These are phyloP conservation scores for Melianthus villosus DNA, from an alignment of 441 rosid species.

Conservation along the genomic window DNA sequence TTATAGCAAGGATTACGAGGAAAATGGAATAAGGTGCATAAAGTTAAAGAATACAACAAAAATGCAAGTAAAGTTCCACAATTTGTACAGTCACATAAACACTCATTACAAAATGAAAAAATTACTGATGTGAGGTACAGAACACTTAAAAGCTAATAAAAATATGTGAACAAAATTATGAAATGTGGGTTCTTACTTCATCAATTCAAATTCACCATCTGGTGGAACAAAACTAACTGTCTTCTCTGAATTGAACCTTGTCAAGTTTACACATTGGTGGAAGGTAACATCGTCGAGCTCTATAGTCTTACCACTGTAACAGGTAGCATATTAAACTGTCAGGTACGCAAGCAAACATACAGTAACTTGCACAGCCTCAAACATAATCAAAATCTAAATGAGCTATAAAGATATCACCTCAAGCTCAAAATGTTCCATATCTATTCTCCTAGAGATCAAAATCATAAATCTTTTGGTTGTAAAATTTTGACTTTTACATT, in stretches of 20 bases:
- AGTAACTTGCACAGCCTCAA: constrained; percentile 4
- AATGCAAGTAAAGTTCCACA: no score
- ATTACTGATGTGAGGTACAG: no score
- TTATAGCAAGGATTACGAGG: background rate
- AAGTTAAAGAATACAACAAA: no score
- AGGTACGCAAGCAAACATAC: constrained; percentile 25
- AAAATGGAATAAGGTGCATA: no score
- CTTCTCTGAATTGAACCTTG: constrained; percentile 94
- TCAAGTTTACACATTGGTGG: constrained; percentile 94
- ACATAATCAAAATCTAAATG: no score
- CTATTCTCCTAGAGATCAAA: no score
- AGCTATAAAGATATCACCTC: constrained; percentile 16
- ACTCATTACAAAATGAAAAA: no score
- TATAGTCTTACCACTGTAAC: constrained; percentile 89
- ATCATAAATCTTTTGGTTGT: background rate
- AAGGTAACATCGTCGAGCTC: constrained; percentile 98
- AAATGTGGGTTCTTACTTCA: constrained; percentile 68
- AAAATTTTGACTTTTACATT: no score
- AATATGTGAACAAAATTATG: background rate
- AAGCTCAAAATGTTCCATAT: no score
- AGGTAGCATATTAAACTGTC: constrained; percentile 15
- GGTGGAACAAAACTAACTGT: constrained; percentile 99
- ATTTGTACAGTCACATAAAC: no score
- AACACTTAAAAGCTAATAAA: no score
- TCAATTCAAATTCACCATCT: constrained; percentile 97